A percentile compares a stretch with the other conserved stretches of the same genome.
These are phyloP conservation scores for Tulasnella sp. DNA, from an alignment of 768 basidiomycete species.

Conservation along the genomic window DNA sequence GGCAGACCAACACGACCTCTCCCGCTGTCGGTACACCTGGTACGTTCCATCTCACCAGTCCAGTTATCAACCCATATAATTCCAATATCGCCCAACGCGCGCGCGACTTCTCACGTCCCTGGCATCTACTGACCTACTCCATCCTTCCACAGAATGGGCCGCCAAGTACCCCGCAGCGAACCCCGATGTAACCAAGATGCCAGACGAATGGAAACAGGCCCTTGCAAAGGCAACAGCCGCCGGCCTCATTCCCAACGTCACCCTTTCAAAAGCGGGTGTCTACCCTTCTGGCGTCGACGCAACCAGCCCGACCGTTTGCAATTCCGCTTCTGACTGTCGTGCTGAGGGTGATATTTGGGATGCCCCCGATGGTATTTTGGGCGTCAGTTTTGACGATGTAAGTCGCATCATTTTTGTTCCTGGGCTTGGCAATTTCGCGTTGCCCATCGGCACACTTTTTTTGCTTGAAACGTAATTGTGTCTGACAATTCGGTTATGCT, in stretches of 20 bases:
- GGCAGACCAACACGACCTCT: not conserved
- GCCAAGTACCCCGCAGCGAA: not conserved
- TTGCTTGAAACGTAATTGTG: not conserved
- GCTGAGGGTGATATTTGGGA: constrained; percentile 3
- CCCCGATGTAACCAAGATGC: constrained; percentile 9
- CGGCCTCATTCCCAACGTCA: not conserved
- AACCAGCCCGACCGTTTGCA: not conserved
- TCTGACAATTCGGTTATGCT: not conserved
- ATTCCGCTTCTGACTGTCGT: not conserved
- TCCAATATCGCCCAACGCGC: not conserved
- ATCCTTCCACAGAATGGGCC: not conserved
- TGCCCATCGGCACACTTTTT: not conserved
- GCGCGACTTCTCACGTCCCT: not conserved
- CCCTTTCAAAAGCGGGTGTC: not conserved
- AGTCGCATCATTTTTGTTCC: not conserved
- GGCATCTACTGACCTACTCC: not conserved
- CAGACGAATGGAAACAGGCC: constrained; percentile 5
- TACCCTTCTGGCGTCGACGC: not conserved
- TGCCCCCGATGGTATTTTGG: constrained; percentile 2
- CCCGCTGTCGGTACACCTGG: not conserved
- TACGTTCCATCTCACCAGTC: not conserved
- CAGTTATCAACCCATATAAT: not conserved
- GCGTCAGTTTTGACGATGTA: constrained; percentile 13
- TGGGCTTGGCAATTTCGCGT: not conserved
- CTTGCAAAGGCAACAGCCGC: not conserved